These are phyloP conservation scores for Pyrrhoderma noxium DNA, from an alignment of 1,284 basidiomycete species.

Conservation along the genomic window DNA sequence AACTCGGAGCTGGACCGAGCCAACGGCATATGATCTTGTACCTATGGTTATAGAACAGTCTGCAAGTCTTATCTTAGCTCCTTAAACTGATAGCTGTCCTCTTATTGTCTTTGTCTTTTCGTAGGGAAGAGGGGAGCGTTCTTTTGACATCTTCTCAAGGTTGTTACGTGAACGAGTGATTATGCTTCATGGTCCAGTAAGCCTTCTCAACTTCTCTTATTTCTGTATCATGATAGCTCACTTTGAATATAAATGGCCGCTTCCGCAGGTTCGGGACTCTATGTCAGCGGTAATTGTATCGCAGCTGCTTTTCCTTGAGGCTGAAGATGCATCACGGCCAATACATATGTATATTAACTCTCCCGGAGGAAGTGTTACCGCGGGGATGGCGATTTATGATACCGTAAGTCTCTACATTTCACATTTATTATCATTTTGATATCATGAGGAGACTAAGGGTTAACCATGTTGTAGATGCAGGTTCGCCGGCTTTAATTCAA, in stretches of 20 bases:
- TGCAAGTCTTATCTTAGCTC: conserved; percentile 35
- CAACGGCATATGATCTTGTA: conserved; percentile 41
- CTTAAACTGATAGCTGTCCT: background rate
- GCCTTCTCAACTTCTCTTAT: conserved; percentile 25
- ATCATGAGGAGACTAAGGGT: background rate
- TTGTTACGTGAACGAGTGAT: conserved; percentile 86
- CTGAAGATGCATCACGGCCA: conserved; percentile 85
- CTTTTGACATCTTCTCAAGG: conserved; percentile 92
- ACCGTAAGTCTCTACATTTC: conserved; percentile 47
- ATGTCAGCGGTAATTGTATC: conserved; percentile 82
- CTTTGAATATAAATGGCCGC: background rate
- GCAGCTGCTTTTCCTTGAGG: conserved; percentile 88
- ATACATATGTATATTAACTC: conserved; percentile 94
- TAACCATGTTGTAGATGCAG: conserved; percentile 62
- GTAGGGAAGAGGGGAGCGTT: conserved; percentile 85
- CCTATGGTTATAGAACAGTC: conserved; percentile 93
- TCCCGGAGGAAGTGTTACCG: conserved; percentile 89
- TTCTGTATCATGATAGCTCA: background rate
- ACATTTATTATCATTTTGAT: background rate
- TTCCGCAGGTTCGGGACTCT: conserved; percentile 70
- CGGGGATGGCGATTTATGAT: conserved; percentile 91
- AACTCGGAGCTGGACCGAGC: conserved; percentile 13
- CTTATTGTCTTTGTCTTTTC: background rate
- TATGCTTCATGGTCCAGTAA: conserved; percentile 86
- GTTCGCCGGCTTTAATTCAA: conserved; percentile 36